phyloP scores from a whole-genome alignment of 2,329 filamentous ascomycete species.

The Ceratocystis lukuohia region DNA sequence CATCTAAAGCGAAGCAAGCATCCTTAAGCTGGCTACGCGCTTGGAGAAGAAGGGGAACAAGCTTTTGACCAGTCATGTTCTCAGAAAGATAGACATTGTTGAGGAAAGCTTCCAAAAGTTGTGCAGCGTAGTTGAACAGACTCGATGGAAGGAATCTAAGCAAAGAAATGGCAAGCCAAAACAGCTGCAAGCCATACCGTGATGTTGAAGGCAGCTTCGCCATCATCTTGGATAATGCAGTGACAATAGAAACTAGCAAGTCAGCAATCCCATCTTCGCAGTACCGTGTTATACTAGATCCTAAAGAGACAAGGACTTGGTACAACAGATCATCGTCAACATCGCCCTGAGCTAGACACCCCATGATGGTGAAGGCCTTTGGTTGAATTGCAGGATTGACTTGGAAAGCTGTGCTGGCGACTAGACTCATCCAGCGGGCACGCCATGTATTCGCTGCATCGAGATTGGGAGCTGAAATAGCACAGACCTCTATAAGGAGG shows the following conservation, averaged over 20 bases:
- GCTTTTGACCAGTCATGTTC: conserved; percentile 45
- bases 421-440: conserved; percentile 59
- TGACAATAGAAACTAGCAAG: conserved; percentile 56
- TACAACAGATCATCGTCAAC: conserved; percentile 60
- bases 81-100: conserved; percentile 49
- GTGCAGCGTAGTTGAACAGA: conserved; percentile 52
- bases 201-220: conserved; percentile 52
- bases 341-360: conserved; percentile 55
- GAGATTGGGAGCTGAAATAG: conserved; percentile 48
- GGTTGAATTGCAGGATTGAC: conserved; percentile 60
- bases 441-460: conserved; percentile 57
- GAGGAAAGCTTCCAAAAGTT: conserved; percentile 51
- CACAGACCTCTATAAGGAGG: conserved; percentile 50
- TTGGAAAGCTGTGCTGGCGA: conserved; percentile 59
- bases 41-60: conserved; percentile 47
- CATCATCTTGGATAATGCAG: conserved; percentile 57
- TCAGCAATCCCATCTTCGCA: conserved; percentile 51
- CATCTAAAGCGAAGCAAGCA: conserved; percentile 47
- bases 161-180: conserved; percentile 56
- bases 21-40: conserved; percentile 48
- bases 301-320: conserved; percentile 54
- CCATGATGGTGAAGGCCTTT: conserved; percentile 57
- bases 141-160: conserved; percentile 48
- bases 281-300: conserved; percentile 51
- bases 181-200: conserved; percentile 54